A percentile compares a stretch with the other conserved stretches of the same genome.
Conservation (phyloP, 805 yeast species). For the Wickerhamomyces alni region DNA sequence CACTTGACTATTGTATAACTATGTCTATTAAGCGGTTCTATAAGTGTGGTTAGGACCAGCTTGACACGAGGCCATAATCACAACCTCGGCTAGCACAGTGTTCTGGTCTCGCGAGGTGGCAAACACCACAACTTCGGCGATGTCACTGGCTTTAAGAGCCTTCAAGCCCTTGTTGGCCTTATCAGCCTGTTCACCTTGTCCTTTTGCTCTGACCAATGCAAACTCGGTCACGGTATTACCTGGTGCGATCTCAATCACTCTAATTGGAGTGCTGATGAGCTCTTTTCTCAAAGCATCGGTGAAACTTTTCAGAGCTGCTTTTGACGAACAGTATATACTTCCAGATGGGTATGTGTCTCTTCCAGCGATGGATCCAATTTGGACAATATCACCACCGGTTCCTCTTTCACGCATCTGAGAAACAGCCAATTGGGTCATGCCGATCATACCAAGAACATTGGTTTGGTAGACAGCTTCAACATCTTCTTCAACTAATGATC, state of each 20-base stretch:
- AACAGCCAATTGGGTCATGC: conserved; percentile 72
- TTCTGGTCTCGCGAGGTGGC: conserved; percentile 49
- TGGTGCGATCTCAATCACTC: conserved; percentile 63
- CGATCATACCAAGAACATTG: conserved; percentile 81
- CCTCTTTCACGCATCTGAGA: conserved; percentile 66
- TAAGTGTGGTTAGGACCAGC: conserved; percentile 66
- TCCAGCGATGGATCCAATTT: conserved; percentile 77
- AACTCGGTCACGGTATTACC: conserved; percentile 69
- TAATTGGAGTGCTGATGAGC: conserved; percentile 57
- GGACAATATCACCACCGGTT: conserved; percentile 67
- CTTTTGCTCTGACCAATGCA: conserved; percentile 52
- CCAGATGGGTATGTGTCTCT: conserved; percentile 79
- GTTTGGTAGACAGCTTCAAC: conserved; percentile 76
- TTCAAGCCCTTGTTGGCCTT: conserved; percentile 48
- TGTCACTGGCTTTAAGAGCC: conserved; percentile 51
- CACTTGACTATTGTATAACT: no score
- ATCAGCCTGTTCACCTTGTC: conserved; percentile 47
- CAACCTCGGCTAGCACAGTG: conserved; percentile 63
- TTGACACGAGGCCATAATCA: conserved; percentile 81
- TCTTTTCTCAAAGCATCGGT: conserved; percentile 71
- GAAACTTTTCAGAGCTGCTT: conserved; percentile 69
- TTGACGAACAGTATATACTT: conserved; percentile 69
- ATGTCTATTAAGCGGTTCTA: conserved; percentile 17
- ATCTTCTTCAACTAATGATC: conserved; percentile 59
- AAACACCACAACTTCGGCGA: conserved; percentile 52